Conservation (phyloP, 208 protist genomes). For the Acanthamoeba castellanii region DNA sequence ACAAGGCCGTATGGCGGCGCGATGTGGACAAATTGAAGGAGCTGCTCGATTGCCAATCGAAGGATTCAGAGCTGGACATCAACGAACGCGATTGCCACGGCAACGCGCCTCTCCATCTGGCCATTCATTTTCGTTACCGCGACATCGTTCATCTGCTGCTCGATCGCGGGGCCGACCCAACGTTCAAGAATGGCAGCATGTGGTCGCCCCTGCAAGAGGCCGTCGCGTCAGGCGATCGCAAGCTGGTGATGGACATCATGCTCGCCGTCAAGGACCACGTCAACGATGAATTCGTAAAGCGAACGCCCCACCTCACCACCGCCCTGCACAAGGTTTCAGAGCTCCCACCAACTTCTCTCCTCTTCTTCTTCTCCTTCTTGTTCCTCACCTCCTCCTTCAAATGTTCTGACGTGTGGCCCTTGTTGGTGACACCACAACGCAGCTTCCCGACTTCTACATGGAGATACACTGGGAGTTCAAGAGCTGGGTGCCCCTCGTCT, state of each 20-base stretch:
- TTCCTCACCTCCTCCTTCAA: not conserved
- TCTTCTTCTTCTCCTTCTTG: no score
- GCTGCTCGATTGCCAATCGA: not conserved
- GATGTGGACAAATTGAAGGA: not conserved
- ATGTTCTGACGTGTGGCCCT: not conserved
- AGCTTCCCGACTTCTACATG: slow-evolving; percentile 82
- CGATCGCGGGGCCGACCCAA: not conserved
- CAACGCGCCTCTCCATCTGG: slow-evolving; percentile 19
- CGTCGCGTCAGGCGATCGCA: slow-evolving; percentile 25
- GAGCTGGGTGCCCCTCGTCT: slow-evolving; percentile 82
- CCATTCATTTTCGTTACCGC: slow-evolving; percentile 38
- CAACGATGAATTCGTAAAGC: not conserved
- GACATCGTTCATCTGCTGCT: slow-evolving; percentile 15
- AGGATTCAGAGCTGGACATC: not conserved
- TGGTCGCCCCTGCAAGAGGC: slow-evolving; percentile 40
- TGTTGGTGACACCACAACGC: not conserved
- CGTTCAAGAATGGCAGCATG: slow-evolving; percentile 49
- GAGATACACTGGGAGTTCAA: slow-evolving; percentile 83
- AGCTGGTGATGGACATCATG: slow-evolving; percentile 11
- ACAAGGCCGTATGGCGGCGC: slow-evolving; percentile 17
- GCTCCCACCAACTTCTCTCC: no score
- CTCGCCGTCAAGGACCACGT: slow-evolving; percentile 27
- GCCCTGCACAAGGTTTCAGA: not conserved
- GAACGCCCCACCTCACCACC: not conserved
- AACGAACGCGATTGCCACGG: not conserved